Evolutionary conservation across 768 basidiomycete genomes (phyloP).

Genomic region (Daedalea quercina): DNA sequence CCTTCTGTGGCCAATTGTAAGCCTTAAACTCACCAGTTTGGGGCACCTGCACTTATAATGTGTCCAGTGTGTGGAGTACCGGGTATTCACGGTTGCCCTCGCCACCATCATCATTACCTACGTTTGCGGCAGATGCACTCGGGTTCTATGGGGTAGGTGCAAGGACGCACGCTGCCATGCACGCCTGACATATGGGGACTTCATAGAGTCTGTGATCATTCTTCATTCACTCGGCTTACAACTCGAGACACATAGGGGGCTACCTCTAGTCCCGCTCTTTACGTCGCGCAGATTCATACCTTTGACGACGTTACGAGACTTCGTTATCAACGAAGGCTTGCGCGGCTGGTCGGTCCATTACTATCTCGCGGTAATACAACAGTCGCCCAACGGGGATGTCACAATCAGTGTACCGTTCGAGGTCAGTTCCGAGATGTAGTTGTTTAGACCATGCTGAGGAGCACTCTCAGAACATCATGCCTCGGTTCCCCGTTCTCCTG

Average conservation of each 20-base stretch:
- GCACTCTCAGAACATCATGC: conserved; percentile 51
- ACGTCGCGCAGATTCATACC: conserved; percentile 54
- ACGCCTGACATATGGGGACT: background rate
- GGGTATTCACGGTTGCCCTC: background rate
- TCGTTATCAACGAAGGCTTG: conserved; percentile 71
- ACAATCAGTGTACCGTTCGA: conserved; percentile 51
- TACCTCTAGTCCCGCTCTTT: conserved; percentile 30
- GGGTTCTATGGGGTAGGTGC: conserved; percentile 41
- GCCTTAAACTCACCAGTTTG: background rate
- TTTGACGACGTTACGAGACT: conserved; percentile 42
- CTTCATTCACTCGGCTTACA: conserved; percentile 68
- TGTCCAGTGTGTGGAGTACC: background rate
- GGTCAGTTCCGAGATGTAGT: conserved; percentile 31
- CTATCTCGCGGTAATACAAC: conserved; percentile 49
- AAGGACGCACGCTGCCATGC: background rate
- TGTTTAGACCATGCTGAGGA: background rate
- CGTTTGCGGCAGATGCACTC: conserved; percentile 32
- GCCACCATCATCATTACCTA: conserved; percentile 7
- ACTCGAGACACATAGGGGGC: conserved; percentile 61
- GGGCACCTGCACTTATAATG: background rate
- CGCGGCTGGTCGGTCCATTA: conserved; percentile 66
- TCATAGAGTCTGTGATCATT: conserved; percentile 61
- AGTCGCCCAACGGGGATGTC: conserved; percentile 22
- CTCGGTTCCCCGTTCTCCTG: conserved; percentile 53
- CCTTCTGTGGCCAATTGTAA: conserved; percentile 12